phyloP scores from a whole-genome alignment of 2,329 filamentous ascomycete species.

The Diaporthe citri region DNA sequence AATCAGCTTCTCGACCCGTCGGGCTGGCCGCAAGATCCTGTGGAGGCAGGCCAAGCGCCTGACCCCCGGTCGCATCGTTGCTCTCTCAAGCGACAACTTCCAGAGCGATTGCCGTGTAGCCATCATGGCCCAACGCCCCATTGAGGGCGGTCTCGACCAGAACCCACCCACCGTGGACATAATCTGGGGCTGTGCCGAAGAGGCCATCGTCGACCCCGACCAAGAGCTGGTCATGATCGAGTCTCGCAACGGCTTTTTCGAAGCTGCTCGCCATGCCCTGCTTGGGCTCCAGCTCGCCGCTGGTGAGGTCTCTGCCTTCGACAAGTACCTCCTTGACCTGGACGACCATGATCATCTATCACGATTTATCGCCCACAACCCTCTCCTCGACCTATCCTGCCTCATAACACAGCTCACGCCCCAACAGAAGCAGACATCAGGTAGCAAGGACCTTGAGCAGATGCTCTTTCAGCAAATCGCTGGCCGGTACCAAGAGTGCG shows the following conservation, averaged over 20 bases:
- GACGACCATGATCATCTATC: slow-evolving; percentile 51
- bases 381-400: slow-evolving; percentile 50
- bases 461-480: slow-evolving; percentile 5
- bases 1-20: slow-evolving; percentile 77
- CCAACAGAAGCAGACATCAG: slow-evolving; percentile 8
- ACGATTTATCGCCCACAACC: slow-evolving; percentile 47
- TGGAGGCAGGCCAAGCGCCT: slow-evolving; percentile 71
- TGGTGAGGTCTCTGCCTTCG: slow-evolving; percentile 68
- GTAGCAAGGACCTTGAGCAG: slow-evolving; percentile 12
- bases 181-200: slow-evolving; percentile 72
- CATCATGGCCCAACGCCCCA: slow-evolving; percentile 76
- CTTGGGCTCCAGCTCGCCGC: slow-evolving; percentile 75
- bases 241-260: slow-evolving; percentile 79
- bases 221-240: slow-evolving; percentile 84
- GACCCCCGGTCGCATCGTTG: slow-evolving; percentile 65
- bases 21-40: slow-evolving; percentile 74
- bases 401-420: slow-evolving; percentile 48
- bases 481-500: slow-evolving; percentile 39
- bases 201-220: slow-evolving; percentile 76
- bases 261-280: slow-evolving; percentile 80
- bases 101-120: slow-evolving; percentile 75
- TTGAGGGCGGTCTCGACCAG: slow-evolving; percentile 70
- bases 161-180: slow-evolving; percentile 82
- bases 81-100: slow-evolving; percentile 73
- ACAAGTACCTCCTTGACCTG: slow-evolving; percentile 70